Conservation (phyloP, 768 basidiomycete species). For the Mycena indigotica region DNA sequence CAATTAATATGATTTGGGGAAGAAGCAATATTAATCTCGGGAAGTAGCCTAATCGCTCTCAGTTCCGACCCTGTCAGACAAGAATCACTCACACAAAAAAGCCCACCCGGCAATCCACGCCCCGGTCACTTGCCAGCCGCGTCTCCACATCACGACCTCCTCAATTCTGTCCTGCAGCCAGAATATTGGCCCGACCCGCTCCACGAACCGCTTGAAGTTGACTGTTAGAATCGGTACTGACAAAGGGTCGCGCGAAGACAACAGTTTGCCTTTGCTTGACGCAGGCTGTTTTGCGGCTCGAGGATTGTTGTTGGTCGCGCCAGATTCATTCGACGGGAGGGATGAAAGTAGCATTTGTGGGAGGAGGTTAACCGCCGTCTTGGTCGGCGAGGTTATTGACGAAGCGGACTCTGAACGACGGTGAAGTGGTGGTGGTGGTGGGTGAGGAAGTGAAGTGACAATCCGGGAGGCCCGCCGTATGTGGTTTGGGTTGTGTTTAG, state of each 20-base stretch:
- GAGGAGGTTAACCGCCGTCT: slow-evolving; percentile 37
- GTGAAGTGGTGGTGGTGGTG: slow-evolving; percentile 33
- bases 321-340: slow-evolving; percentile 23
- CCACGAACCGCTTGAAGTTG: slow-evolving; percentile 82
- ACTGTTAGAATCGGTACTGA: slow-evolving; percentile 75
- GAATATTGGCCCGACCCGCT: slow-evolving; percentile 75
- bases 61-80: neutral
- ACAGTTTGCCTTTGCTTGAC: slow-evolving; percentile 37
- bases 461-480: slow-evolving; percentile 46
- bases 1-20: slow-evolving; percentile 64
- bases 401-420: slow-evolving; percentile 29
- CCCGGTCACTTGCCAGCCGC: slow-evolving; percentile 69
- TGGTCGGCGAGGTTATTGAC: slow-evolving; percentile 27
- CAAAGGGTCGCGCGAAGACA: slow-evolving; percentile 67
- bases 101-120: slow-evolving; percentile 78
- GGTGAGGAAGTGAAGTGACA: slow-evolving; percentile 45
- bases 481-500: slow-evolving; percentile 16
- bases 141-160: slow-evolving; percentile 82
- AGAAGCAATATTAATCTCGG: slow-evolving; percentile 72
- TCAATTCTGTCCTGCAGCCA: slow-evolving; percentile 90
- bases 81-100: slow-evolving; percentile 68
- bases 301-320: slow-evolving; percentile 22
- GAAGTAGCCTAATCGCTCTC: slow-evolving; percentile 60
- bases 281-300: slow-evolving; percentile 24
- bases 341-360: slow-evolving; percentile 43